These are phyloP conservation scores for Alectoria sarmentosa DNA, from an alignment of 495 filamentous ascomycete species.

Conservation along the genomic window DNA sequence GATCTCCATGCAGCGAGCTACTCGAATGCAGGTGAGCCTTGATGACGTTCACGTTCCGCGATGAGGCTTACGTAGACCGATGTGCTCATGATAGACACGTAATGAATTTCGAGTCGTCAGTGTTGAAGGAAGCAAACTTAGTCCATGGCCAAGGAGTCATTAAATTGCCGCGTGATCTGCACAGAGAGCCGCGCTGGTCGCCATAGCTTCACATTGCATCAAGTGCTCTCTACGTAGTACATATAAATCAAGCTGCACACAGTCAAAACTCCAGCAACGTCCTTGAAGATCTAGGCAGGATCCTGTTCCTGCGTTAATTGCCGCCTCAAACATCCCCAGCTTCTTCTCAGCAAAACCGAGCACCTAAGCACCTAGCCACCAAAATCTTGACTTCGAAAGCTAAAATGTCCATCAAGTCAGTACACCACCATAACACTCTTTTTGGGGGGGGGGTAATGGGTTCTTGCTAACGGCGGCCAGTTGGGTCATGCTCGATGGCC, in stretches of 20 bases:
- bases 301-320: not conserved
- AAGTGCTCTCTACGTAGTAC: not conserved
- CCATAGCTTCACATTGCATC: not conserved
- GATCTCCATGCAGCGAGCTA: too few species aligned
- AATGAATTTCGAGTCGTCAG: not conserved
- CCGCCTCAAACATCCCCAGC: not conserved
- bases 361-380: not conserved
- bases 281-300: constrained; percentile 4
- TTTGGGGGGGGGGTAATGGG: not conserved
- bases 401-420: constrained; percentile 42
- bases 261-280: not conserved
- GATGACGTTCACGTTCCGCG: not conserved
- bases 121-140: not conserved
- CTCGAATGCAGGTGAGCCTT: not conserved
- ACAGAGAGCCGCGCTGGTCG: too few species aligned
- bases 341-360: not conserved
- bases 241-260: not conserved
- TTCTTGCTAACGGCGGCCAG: constrained; percentile 31
- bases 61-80: not conserved
- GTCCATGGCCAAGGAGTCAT: too few species aligned
- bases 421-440: not conserved
- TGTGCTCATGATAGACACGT: not conserved
- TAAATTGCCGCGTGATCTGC: too few species aligned
- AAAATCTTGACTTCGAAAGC: not conserved
- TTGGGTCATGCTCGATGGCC: constrained; percentile 73